Percentiles rank a stretch among this genome's conserved stretches.
Conservation (phyloP, 129 eudicot genomes). For the Flaveria bidentis region DNA sequence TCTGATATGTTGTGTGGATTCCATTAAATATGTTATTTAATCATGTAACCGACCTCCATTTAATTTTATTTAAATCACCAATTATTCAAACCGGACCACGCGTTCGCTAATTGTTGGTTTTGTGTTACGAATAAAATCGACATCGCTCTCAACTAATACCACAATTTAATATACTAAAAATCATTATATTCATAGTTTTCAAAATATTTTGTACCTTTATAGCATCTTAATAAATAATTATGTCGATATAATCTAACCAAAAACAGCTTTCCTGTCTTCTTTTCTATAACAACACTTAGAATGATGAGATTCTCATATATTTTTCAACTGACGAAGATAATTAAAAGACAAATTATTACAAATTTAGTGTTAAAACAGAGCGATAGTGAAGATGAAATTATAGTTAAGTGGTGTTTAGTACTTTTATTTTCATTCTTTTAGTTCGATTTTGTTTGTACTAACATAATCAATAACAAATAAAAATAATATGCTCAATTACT, state of each 20-base stretch:
- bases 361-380: too few relatives aligned
- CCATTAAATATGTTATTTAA: slow-evolving; percentile 7
- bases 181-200: not conserved
- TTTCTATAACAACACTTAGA: not conserved
- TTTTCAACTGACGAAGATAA: not conserved
- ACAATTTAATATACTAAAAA: not conserved
- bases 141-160: not conserved
- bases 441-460: not conserved
- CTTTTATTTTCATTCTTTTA: not conserved
- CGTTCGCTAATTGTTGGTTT: slow-evolving; percentile 3
- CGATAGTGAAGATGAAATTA: too few relatives aligned
- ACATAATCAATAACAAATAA: not conserved
- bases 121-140: not conserved
- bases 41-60: slow-evolving; percentile 14
- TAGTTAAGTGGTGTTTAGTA: not conserved
- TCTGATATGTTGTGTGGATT: slow-evolving; percentile 5
- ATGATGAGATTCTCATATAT: not conserved
- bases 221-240: too few relatives aligned
- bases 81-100: slow-evolving; percentile 8
- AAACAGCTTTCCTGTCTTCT: too few relatives aligned
- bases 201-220: not conserved
- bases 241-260: too few relatives aligned
- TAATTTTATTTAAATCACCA: not conserved
- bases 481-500: not conserved
- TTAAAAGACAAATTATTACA: too few relatives aligned